phyloP scores from a whole-genome alignment of 441 rosid genomes.

The Gossypium davidsonii region DNA sequence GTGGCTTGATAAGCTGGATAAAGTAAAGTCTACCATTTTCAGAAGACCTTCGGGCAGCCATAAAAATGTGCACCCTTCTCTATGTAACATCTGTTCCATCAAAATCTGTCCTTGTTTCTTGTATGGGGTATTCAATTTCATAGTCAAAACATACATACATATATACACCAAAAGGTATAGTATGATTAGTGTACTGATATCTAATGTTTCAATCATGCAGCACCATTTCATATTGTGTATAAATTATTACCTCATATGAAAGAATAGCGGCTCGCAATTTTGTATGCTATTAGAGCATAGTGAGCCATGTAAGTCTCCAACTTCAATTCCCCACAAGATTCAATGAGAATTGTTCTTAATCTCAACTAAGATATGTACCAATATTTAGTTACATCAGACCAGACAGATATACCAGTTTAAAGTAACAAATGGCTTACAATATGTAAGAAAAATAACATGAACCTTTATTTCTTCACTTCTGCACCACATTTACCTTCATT shows the following conservation, averaged over 20 bases:
- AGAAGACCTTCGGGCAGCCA: not conserved
- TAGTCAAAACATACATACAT: not conserved
- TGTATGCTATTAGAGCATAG: not conserved
- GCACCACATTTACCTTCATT: not conserved
- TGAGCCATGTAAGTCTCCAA: not conserved
- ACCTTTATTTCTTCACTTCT: not conserved
- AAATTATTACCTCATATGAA: not conserved
- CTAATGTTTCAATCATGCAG: constrained; percentile 9
- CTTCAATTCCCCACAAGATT: not conserved
- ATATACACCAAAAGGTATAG: not conserved
- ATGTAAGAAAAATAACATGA: no score
- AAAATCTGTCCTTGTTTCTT: not conserved
- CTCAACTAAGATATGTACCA: not conserved
- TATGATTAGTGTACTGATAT: constrained; percentile 10
- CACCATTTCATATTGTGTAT: constrained; percentile 10
- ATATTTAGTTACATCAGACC: not conserved
- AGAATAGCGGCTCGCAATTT: not conserved
- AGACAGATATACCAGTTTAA: not conserved
- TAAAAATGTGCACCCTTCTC: not conserved
- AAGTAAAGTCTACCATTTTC: constrained; percentile 12
- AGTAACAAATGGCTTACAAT: not conserved
- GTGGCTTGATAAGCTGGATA: not conserved
- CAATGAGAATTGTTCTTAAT: constrained; percentile 14
- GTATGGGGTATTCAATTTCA: constrained; percentile 4
- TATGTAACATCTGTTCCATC: not conserved